Conservation (phyloP, 2,329 filamentous ascomycete genomes). For the Grosmannia clavigera region DNA sequence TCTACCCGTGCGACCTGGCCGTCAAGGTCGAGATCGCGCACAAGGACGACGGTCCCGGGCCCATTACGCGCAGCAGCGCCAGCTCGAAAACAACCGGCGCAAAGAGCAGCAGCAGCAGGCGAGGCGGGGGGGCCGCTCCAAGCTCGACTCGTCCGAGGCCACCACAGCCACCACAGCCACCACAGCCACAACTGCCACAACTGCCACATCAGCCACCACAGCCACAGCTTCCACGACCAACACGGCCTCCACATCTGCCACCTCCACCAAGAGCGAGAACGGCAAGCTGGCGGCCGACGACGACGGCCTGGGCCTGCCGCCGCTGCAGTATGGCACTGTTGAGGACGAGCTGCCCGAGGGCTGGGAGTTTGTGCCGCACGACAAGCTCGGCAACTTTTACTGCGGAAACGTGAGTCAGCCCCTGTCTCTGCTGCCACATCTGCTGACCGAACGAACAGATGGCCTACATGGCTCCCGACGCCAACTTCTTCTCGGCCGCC, state of each 20-base stretch:
- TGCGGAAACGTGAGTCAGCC: conserved; percentile 60
- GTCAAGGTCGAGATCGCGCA: conserved; percentile 70
- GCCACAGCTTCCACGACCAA: not conserved
- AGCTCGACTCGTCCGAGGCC: conserved; percentile 4
- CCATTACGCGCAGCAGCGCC: conserved; percentile 39
- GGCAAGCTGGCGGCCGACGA: not conserved
- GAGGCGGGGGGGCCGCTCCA: not conserved
- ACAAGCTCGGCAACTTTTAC: conserved; percentile 85
- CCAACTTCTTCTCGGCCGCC: conserved; percentile 78
- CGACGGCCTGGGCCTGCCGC: conserved; percentile 42
- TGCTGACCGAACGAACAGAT: conserved; percentile 38
- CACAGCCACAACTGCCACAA: not conserved
- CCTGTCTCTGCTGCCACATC: no score
- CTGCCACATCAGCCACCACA: not conserved
- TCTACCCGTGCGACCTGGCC: conserved; percentile 82
- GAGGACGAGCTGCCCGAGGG: conserved; percentile 62
- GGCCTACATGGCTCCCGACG: conserved; percentile 77
- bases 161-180: not conserved
- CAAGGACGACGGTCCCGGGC: conserved; percentile 62
- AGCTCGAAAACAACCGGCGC: not conserved
- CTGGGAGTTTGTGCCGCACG: conserved; percentile 63
- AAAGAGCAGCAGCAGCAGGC: not conserved
- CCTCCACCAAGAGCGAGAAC: not conserved
- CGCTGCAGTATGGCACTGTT: conserved; percentile 67
- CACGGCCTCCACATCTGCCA: not conserved